Percentiles rank a stretch among this genome's conserved stretches.
These are phyloP conservation scores for Casuarina equisetifolia DNA, from an alignment of 306 rosid genomes.

Conservation along the genomic window DNA sequence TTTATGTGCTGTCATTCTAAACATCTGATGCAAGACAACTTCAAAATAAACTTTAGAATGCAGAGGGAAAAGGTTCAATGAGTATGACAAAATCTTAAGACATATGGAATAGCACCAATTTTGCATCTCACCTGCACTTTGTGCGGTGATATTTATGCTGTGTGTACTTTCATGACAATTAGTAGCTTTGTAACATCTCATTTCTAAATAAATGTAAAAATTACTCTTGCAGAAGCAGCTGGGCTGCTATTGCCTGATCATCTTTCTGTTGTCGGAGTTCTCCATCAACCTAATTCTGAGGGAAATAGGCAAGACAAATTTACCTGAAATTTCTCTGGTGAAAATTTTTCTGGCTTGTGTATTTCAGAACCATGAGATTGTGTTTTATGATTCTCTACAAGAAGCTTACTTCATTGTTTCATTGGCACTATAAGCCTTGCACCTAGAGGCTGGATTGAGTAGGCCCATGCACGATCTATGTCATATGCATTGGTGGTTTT, in stretches of 20 bases:
- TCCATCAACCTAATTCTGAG: constrained; percentile 69
- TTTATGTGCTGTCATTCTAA: neutral
- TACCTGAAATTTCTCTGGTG: constrained; percentile 31
- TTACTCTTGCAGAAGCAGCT: constrained; percentile 59
- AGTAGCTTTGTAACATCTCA: constrained; percentile 17
- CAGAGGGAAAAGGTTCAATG: neutral
- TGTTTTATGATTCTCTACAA: constrained; percentile 25
- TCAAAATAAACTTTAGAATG: neutral
- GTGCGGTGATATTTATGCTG: neutral
- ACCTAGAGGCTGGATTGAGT: constrained; percentile 2
- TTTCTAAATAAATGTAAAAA: constrained; percentile 24
- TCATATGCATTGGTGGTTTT: neutral
- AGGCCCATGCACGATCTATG: neutral
- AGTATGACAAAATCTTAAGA: neutral
- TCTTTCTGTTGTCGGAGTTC: constrained; percentile 76
- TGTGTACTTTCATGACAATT: constrained; percentile 1
- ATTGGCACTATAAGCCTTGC: neutral
- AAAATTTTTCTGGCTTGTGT: constrained; percentile 26
- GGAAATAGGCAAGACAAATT: constrained; percentile 73
- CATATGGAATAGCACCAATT: neutral
- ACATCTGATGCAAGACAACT: neutral
- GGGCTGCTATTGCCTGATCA: constrained; percentile 65
- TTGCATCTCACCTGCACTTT: neutral
- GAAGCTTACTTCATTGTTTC: constrained; percentile 13
- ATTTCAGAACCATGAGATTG: constrained; percentile 22